phyloP scores from a whole-genome alignment of 495 filamentous ascomycete species.

The Xylaria longipes region DNA sequence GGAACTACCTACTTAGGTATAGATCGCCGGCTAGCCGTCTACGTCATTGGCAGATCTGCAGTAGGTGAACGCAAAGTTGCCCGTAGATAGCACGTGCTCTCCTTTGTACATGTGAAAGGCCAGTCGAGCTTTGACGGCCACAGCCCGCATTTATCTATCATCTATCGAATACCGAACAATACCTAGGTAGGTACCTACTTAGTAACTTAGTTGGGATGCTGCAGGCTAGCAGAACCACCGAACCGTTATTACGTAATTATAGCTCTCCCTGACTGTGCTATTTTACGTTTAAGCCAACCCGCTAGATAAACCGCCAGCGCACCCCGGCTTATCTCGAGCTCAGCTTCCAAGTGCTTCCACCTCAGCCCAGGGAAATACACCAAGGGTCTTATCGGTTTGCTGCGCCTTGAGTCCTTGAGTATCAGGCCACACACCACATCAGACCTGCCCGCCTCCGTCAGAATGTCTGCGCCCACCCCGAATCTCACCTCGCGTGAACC shows the following conservation, averaged over 20 bases:
- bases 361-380: background rate
- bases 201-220: background rate
- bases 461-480: conserved; percentile 35
- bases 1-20: too few species aligned
- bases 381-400: conserved; percentile 15
- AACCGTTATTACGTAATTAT: conserved; percentile 13
- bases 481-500: conserved; percentile 29
- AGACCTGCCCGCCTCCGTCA: conserved; percentile 1
- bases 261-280: background rate
- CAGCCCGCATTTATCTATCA: background rate
- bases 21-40: conserved; percentile 2
- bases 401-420: background rate
- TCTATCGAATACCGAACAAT: background rate
- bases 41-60: conserved; percentile 20
- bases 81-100: background rate
- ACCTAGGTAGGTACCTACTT: too few species aligned
- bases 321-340: conserved; percentile 4
- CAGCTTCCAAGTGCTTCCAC: background rate
- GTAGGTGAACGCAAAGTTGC: background rate
- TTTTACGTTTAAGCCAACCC: background rate
- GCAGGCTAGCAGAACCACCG: background rate
- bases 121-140: background rate
- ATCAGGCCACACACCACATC: conserved; percentile 9
- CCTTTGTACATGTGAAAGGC: conserved; percentile 20
- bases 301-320: background rate